Evolutionary conservation across 2,329 filamentous ascomycete species (phyloP).

Genomic region (Calonectria hongkongensis): DNA sequence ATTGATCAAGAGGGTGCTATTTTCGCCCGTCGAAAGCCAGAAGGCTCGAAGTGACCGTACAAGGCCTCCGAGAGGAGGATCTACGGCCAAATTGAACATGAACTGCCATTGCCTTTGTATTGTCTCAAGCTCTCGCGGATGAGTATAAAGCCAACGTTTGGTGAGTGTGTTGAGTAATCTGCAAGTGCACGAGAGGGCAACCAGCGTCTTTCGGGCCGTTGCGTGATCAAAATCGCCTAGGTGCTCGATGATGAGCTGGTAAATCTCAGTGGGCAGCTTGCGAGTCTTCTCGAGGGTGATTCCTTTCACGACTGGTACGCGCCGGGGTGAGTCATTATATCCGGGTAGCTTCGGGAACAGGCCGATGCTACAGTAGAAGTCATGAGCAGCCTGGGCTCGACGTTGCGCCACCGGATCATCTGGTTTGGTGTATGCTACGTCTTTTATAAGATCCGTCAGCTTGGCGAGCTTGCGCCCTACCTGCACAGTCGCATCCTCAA

Average conservation of each 20-base stretch:
- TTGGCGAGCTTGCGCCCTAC: slow-evolving; percentile 12
- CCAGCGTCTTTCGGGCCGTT: slow-evolving; percentile 22
- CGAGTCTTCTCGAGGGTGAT: too few species aligned
- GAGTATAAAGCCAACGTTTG: slow-evolving; percentile 34
- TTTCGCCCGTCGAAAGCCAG: slow-evolving; percentile 5
- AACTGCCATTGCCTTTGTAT: slow-evolving; percentile 28
- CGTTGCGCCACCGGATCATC: slow-evolving; percentile 27
- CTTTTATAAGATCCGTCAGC: neutral
- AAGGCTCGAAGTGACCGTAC: slow-evolving; percentile 25
- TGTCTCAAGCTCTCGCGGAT: slow-evolving; percentile 24
- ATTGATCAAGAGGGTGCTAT: slow-evolving; percentile 6
- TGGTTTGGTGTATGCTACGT: slow-evolving; percentile 3
- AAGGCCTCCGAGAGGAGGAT: slow-evolving; percentile 26
- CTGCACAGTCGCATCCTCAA: neutral
- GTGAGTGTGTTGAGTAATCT: slow-evolving; percentile 10
- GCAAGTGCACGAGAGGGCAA: slow-evolving; percentile 32
- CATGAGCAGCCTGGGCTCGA: slow-evolving; percentile 19
- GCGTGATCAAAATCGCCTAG: neutral
- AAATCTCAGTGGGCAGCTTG: slow-evolving; percentile 35
- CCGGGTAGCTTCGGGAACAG: neutral
- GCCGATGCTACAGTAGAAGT: neutral
- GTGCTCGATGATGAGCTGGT: slow-evolving; percentile 22
- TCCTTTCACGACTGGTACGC: too few species aligned
- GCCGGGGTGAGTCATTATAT: neutral
- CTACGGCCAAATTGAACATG: slow-evolving; percentile 25